phyloP scores from a whole-genome alignment of 306 rosid species.

The Cicer yamashitae region DNA sequence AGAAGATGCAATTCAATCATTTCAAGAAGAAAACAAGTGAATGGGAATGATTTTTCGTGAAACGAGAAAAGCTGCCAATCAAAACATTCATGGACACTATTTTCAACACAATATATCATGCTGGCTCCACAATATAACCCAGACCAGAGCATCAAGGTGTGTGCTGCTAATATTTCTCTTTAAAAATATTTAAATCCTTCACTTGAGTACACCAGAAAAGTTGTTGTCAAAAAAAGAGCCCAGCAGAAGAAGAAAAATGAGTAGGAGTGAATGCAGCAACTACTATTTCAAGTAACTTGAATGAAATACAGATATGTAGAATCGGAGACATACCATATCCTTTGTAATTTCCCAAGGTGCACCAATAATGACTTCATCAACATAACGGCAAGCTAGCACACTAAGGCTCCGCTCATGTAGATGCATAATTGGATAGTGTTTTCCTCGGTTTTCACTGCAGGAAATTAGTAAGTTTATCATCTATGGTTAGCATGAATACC shows the following conservation, averaged over 20 bases:
- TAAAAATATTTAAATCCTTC: conserved; percentile 18
- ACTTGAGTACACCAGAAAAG: conserved; percentile 9
- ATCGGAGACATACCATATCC: conserved; percentile 75
- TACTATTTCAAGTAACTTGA: conserved; percentile 17
- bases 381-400: conserved; percentile 86
- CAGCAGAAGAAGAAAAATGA: neutral
- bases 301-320: conserved; percentile 28
- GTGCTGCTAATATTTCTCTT: neutral
- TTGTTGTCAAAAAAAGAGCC: neutral
- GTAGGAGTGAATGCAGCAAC: conserved; percentile 30
- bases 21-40: conserved; percentile 21
- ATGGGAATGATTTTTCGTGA: conserved; percentile 26
- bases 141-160: neutral
- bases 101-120: neutral
- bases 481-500: conserved; percentile 11
- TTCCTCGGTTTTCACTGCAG: conserved; percentile 79
- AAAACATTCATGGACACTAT: neutral
- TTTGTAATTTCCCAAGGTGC: conserved; percentile 92
- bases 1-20: conserved; percentile 17
- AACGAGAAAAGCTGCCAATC: neutral
- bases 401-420: conserved; percentile 98
- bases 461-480: conserved; percentile 40
- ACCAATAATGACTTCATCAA: conserved; percentile 98
- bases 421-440: conserved; percentile 86
- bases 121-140: neutral